These are phyloP conservation scores for Nicotiana noctiflora DNA, from an alignment of 257 asterid species.

Conservation along the genomic window DNA sequence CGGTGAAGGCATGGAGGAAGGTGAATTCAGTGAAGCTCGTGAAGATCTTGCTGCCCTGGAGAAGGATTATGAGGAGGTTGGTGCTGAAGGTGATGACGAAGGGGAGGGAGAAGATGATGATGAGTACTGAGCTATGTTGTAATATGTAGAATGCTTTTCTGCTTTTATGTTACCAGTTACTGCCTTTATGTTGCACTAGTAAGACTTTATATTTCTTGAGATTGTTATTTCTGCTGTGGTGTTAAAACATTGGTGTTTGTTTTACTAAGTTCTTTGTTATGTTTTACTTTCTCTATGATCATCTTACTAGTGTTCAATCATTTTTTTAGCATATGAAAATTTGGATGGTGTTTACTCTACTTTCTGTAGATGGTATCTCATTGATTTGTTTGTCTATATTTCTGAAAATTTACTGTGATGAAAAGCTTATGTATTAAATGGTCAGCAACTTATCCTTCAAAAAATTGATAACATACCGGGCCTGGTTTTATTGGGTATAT, in stretches of 20 bases:
- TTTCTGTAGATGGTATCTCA: no score
- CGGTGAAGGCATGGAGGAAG: slow-evolving; percentile 19
- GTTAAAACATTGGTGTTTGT: not conserved
- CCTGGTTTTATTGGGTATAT: no score
- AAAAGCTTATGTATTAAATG: no score
- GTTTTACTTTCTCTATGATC: no score
- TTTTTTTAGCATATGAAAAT: no score
- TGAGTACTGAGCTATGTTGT: not conserved
- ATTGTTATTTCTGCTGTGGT: not conserved
- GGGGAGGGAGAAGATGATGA: slow-evolving; percentile 5
- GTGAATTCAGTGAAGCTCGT: slow-evolving; percentile 13
- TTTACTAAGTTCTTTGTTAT: not conserved
- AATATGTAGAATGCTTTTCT: not conserved
- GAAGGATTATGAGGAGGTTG: slow-evolving; percentile 19
- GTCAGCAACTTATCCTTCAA: no score
- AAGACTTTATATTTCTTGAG: not conserved
- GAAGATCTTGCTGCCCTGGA: slow-evolving; percentile 15
- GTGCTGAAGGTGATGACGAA: slow-evolving; percentile 13
- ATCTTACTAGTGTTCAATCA: no score
- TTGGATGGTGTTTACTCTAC: no score
- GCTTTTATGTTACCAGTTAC: not conserved
- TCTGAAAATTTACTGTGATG: no score
- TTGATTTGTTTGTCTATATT: no score
- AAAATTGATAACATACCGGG: no score
- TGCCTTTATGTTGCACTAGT: not conserved